These are phyloP conservation scores for Blepharisma japonicum DNA, from an alignment of 73 alveolate genomes.

Conservation along the genomic window DNA sequence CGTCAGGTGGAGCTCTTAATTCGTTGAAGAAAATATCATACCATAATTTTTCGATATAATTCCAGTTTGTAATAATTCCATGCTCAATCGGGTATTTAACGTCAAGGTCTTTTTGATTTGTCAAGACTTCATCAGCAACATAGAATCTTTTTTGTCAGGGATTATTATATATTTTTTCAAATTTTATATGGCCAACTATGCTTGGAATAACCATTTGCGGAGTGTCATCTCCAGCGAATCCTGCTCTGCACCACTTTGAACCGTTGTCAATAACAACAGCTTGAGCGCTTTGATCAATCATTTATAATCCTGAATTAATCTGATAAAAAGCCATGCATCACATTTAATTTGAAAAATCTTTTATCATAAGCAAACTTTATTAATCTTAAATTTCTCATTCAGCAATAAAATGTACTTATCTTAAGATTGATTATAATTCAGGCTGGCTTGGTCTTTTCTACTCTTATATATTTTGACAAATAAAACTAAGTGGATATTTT, in stretches of 20 bases:
- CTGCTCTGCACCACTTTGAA: conserved; percentile 75
- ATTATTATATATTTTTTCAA: conserved; percentile 74
- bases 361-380: no score
- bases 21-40: conserved; percentile 52
- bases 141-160: conserved; percentile 61
- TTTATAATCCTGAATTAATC: no score
- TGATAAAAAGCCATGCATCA: no score
- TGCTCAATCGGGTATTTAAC: conserved; percentile 48
- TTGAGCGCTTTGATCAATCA: conserved; percentile 34
- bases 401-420: no score
- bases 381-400: no score
- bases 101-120: conserved; percentile 45
- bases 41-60: conserved; percentile 49
- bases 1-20: conserved; percentile 60
- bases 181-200: conserved; percentile 80
- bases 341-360: no score
- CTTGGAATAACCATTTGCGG: conserved; percentile 74
- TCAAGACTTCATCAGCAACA: conserved; percentile 58
- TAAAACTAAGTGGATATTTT: no score
- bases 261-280: conserved; percentile 87
- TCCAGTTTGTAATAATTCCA: conserved; percentile 44
- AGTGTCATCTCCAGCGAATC: conserved; percentile 80
- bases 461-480: no score
- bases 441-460: no score
- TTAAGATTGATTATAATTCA: no score